phyloP scores from a whole-genome alignment of 495 filamentous ascomycete genomes.

The Aspergillus bertholletiae region DNA sequence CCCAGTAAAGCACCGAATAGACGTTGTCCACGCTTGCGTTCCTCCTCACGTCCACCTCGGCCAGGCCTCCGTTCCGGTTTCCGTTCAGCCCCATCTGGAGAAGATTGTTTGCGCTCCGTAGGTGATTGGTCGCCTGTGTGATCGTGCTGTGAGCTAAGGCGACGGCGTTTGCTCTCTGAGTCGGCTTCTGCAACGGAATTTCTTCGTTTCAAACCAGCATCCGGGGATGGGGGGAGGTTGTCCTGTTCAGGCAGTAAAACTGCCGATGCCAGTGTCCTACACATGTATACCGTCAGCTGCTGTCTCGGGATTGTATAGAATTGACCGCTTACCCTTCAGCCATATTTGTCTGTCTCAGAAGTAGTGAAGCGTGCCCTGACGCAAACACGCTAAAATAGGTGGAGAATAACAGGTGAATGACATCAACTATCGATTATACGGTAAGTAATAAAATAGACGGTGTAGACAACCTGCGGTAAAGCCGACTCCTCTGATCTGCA shows the following conservation, averaged over 20 bases:
- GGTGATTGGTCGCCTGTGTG: constrained; percentile 5
- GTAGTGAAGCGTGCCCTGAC: neutral
- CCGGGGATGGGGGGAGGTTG: constrained; percentile 23
- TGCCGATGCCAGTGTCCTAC: constrained; percentile 57
- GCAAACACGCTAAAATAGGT: neutral
- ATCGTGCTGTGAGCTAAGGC: constrained; percentile 35
- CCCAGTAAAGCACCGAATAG: constrained; percentile 87
- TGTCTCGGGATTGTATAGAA: neutral
- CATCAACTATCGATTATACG: neutral
- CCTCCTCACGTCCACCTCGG: constrained; percentile 54
- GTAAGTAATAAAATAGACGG: neutral
- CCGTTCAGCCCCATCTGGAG: constrained; percentile 19
- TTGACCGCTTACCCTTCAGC: constrained; percentile 28
- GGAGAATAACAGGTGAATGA: neutral
- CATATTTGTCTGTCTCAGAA: constrained; percentile 14
- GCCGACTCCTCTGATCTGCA: neutral
- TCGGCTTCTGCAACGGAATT: constrained; percentile 51
- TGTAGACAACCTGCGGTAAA: neutral
- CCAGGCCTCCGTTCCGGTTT: constrained; percentile 43
- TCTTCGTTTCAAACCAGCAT: constrained; percentile 49
- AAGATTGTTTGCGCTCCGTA: constrained; percentile 8
- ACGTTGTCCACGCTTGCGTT: constrained; percentile 81
- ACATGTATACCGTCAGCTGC: neutral
- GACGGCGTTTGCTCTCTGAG: constrained; percentile 53
- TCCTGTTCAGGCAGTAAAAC: constrained; percentile 58